A percentile compares a stretch with the other conserved stretches of the same genome.
Evolutionary conservation across 352 stramenopile species (phyloP).

Genomic region (Pythium utonaiense): DNA sequence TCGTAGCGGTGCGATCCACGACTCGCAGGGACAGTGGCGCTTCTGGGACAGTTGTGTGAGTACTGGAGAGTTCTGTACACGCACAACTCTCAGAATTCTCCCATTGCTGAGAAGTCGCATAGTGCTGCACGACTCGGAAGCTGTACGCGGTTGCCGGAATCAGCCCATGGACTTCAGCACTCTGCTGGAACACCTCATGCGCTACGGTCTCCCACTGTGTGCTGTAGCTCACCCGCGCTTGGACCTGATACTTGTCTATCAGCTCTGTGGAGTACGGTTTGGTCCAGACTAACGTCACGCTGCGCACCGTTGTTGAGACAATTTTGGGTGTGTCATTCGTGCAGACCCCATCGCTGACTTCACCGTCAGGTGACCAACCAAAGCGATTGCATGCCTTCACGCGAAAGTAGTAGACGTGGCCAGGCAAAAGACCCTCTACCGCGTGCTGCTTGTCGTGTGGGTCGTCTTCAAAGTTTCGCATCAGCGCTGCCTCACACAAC

Average conservation of each 20-base stretch:
- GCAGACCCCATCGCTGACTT: constrained; percentile 45
- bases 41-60: constrained; percentile 32
- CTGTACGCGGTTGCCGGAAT: constrained; percentile 42
- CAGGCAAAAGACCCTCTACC: constrained; percentile 31
- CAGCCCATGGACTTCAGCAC: constrained; percentile 24
- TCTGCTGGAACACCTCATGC: constrained; percentile 22
- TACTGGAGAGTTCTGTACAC: constrained; percentile 29
- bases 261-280: constrained; percentile 47
- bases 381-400: constrained; percentile 39
- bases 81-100: constrained; percentile 29
- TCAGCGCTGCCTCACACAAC: constrained; percentile 24
- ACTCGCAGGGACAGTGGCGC: constrained; percentile 29
- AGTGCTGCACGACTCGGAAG: constrained; percentile 55
- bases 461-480: constrained; percentile 24
- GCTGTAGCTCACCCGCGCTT: constrained; percentile 32
- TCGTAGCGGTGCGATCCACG: constrained; percentile 33
- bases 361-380: constrained; percentile 49
- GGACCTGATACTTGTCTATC: constrained; percentile 48
- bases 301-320: constrained; percentile 24
- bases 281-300: constrained; percentile 43
- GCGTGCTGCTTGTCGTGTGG: constrained; percentile 30
- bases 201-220: constrained; percentile 32
- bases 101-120: constrained; percentile 26
- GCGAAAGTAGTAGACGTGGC: constrained; percentile 50
- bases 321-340: constrained; percentile 52